These are phyloP conservation scores for Curvularia lunata DNA, from an alignment of 2,329 filamentous ascomycete genomes.

Conservation along the genomic window DNA sequence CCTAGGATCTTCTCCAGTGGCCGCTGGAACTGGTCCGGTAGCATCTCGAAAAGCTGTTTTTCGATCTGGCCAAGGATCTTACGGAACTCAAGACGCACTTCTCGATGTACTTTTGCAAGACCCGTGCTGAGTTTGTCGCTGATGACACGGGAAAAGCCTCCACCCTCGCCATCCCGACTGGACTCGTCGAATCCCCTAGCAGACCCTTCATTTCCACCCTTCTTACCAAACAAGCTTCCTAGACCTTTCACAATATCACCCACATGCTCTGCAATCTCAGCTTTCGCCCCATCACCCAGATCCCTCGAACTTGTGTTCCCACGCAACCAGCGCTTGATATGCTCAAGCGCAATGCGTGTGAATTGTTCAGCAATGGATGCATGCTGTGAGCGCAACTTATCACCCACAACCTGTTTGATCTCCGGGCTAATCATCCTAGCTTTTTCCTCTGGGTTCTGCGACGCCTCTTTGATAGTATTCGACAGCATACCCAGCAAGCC, in stretches of 20 bases:
- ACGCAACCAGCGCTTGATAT: conserved; percentile 43
- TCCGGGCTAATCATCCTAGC: conserved; percentile 41
- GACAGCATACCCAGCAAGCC: conserved; percentile 37
- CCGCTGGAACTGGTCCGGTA: conserved; percentile 38
- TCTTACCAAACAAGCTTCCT: conserved; percentile 34
- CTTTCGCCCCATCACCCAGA: conserved; percentile 39
- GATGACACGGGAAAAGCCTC: conserved; percentile 35
- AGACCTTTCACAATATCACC: conserved; percentile 38
- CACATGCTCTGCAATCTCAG: conserved; percentile 39
- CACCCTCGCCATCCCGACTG: conserved; percentile 19
- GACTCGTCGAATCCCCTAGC: conserved; percentile 27
- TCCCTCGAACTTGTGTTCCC: conserved; percentile 41
- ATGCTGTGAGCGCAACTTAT: conserved; percentile 37
- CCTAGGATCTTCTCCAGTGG: conserved; percentile 40
- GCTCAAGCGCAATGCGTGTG: conserved; percentile 37
- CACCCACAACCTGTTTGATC: conserved; percentile 37
- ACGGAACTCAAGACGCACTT: conserved; percentile 40
- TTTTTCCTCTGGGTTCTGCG: conserved; percentile 38
- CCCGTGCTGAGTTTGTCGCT: conserved; percentile 42
- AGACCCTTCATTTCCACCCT: conserved; percentile 28
- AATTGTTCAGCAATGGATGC: conserved; percentile 39
- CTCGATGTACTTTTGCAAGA: conserved; percentile 39
- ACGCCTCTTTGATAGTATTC: conserved; percentile 37
- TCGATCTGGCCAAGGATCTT: conserved; percentile 39
- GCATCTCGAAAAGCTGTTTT: conserved; percentile 38